phyloP scores from a whole-genome alignment of 2,329 filamentous ascomycete species.

The Apiospora hydei region DNA sequence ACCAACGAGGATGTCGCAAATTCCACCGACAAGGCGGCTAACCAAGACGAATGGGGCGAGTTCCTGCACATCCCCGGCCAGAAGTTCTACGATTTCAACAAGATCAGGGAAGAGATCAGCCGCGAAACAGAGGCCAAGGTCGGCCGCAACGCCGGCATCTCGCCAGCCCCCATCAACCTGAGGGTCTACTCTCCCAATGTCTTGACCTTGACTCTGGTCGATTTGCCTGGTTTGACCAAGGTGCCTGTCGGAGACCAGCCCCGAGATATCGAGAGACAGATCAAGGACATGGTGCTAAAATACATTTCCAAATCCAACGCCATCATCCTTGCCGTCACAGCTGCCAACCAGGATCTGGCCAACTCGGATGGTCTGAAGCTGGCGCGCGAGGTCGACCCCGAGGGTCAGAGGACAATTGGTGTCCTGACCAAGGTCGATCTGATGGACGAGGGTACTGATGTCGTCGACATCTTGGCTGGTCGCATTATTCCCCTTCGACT shows the following conservation, averaged over 20 bases:
- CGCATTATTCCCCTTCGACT: slow-evolving; percentile 94
- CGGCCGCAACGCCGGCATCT: slow-evolving; percentile 95
- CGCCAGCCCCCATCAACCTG: slow-evolving; percentile 94
- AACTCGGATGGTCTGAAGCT: slow-evolving; percentile 62
- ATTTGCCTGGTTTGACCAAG: slow-evolving; percentile 63
- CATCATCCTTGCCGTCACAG: slow-evolving; percentile 66
- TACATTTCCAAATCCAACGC: slow-evolving; percentile 65
- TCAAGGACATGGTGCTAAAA: slow-evolving; percentile 53
- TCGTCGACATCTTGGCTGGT: slow-evolving; percentile 93
- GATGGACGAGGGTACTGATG: slow-evolving; percentile 43
- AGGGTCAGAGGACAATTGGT: slow-evolving; percentile 53
- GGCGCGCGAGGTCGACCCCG: slow-evolving; percentile 44
- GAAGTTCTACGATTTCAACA: slow-evolving; percentile 59
- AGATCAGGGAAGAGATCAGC: slow-evolving; percentile 54
- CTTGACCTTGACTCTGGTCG: slow-evolving; percentile 74
- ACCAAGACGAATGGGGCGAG: slow-evolving; percentile 97
- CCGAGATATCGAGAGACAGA: slow-evolving; percentile 48
- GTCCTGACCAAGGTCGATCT: slow-evolving; percentile 57
- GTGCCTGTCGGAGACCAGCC: slow-evolving; percentile 52
- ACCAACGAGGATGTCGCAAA: slow-evolving; percentile 69
- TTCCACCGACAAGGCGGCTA: slow-evolving; percentile 84
- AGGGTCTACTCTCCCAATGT: slow-evolving; percentile 99
- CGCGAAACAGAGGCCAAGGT: slow-evolving; percentile 65
- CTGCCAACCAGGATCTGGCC: slow-evolving; percentile 61
- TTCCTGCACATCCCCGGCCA: slow-evolving; percentile 97